phyloP scores from a whole-genome alignment of 495 filamentous ascomycete species.

The Sphaerosporella brunnea region DNA sequence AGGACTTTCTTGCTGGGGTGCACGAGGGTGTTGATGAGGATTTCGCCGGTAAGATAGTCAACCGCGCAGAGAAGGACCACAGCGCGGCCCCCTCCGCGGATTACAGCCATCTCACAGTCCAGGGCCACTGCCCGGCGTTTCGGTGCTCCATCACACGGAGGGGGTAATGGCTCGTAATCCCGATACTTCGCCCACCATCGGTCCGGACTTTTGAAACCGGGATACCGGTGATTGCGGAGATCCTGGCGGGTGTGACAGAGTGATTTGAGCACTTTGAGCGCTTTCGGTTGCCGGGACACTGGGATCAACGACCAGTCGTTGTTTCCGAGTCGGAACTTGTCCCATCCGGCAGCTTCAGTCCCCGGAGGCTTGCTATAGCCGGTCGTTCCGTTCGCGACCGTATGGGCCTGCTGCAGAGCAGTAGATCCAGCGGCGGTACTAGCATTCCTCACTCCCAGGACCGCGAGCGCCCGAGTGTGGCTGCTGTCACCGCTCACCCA shows the following conservation, averaged over 20 bases:
- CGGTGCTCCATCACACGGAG: background rate
- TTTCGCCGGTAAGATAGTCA: slow-evolving; percentile 33
- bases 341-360: no score
- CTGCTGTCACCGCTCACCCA: no score
- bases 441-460: no score
- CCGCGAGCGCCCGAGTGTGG: no score
- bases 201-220: slow-evolving; percentile 9
- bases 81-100: background rate
- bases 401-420: no score
- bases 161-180: slow-evolving; percentile 7
- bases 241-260: slow-evolving; percentile 4
- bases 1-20: slow-evolving; percentile 24
- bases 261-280: background rate
- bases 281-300: background rate
- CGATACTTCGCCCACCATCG: slow-evolving; percentile 1
- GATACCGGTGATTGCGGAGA: slow-evolving; percentile 10
- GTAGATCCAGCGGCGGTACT: no score
- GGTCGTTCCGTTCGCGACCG: no score
- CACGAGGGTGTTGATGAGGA: slow-evolving; percentile 32
- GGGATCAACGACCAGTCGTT: background rate
- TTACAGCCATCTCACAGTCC: slow-evolving; percentile 21
- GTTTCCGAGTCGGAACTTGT: no score
- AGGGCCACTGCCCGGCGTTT: slow-evolving; percentile 18
- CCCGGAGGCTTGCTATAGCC: no score
- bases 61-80: slow-evolving; percentile 22